Evolutionary conservation across 768 basidiomycete species (phyloP), one percentile per base, ranked within the genome.

Genomic region (Cubamyces sp.): DNA sequence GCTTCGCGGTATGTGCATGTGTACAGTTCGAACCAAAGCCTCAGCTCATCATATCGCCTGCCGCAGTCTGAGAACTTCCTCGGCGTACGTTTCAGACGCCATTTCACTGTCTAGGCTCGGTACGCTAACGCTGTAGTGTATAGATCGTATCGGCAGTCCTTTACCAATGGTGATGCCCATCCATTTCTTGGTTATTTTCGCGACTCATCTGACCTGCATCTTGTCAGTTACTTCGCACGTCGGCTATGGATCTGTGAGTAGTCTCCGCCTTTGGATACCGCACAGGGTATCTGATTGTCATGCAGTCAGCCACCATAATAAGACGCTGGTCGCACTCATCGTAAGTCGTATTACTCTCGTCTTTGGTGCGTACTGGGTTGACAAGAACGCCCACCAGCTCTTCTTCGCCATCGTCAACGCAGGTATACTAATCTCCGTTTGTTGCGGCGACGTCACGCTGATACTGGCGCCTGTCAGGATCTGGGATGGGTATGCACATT

Each of bases 211-310:
- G 8, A 34, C 16, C 16, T 4, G 5, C 4, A 30, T 19, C 46
- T 34, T 9, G 1, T 47, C 48, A 55, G 54, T 28, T 55, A 55
- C 26, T 55, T 55, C 28, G 54, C 26, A 6, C 43, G 34, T 14
- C 54, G 54, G 15, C n/a, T 55, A 5, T 55, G 54, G 54, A n/a
- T 28, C 1, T 28, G 54, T 55, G 26, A 28, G 54, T 45, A 41
- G 3, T 3, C 21, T 21, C 11, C 14, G 1, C 23, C 39, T 7
- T 30, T 8, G 4, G n/a, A n/a, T n/a, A n/a, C n/a, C n/a, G n/a
- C n/a, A n/a, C n/a, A n/a, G 9, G 34, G 11, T 1, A 1, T 11
- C 34, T 34, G 34, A 34, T 34, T 34, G 34, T 9, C 4, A 34
- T 11, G 19, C 18, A 55, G 54, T 55, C 26, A 45, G 54, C 28